These are phyloP conservation scores for Albophoma yamanashiensis DNA, from an alignment of 2,329 filamentous ascomycete genomes.

Conservation along the genomic window DNA sequence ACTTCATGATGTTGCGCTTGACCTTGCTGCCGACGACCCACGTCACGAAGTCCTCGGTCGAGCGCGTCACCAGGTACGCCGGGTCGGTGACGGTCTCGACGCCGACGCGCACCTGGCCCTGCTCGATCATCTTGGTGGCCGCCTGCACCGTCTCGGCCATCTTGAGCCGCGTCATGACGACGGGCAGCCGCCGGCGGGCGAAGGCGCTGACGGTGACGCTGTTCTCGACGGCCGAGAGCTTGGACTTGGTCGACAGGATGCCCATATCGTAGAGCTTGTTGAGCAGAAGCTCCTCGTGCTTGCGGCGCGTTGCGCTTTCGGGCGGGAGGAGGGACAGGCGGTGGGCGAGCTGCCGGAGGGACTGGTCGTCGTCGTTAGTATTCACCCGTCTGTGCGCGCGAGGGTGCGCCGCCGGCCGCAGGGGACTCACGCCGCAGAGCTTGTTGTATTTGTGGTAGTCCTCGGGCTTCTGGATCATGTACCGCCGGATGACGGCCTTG, in stretches of 20 bases:
- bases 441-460: slow-evolving; percentile 65
- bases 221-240: slow-evolving; percentile 77
- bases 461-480: slow-evolving; percentile 81
- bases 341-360: slow-evolving; percentile 83
- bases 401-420: neutral
- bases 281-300: slow-evolving; percentile 78
- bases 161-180: slow-evolving; percentile 79
- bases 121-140: slow-evolving; percentile 80
- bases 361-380: slow-evolving; percentile 33
- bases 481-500: slow-evolving; percentile 67
- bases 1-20: slow-evolving; percentile 91
- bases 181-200: slow-evolving; percentile 70
- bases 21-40: slow-evolving; percentile 97
- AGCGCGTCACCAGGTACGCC: slow-evolving; percentile 78
- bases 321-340: slow-evolving; percentile 74
- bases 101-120: slow-evolving; percentile 85
- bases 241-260: slow-evolving; percentile 63
- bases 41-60: slow-evolving; percentile 92
- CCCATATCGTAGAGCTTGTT: slow-evolving; percentile 93
- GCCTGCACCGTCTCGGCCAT: slow-evolving; percentile 90
- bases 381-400: neutral
- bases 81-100: slow-evolving; percentile 85
- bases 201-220: slow-evolving; percentile 84
- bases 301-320: slow-evolving; percentile 64
- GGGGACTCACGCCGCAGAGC: slow-evolving; percentile 52